Evolutionary conservation across 2,329 filamentous ascomycete species (phyloP).

Genomic region (Beauveria scarabaeidicola): DNA sequence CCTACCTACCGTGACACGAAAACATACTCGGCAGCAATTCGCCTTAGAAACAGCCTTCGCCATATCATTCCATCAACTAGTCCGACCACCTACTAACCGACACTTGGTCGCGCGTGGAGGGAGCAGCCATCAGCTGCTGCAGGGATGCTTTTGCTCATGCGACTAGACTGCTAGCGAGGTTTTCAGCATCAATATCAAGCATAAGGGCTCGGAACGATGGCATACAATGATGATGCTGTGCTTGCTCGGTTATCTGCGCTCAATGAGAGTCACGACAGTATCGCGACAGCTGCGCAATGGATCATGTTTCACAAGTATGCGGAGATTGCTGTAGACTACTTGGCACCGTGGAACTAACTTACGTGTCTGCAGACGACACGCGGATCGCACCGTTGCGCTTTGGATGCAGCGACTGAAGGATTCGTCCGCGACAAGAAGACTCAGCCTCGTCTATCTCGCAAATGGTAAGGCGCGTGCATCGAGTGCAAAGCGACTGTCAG

Average conservation of each 20-base stretch:
- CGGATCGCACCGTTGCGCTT: slow-evolving; percentile 81
- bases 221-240: slow-evolving; percentile 92
- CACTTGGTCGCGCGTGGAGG: background rate
- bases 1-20: background rate
- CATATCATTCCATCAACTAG: background rate
- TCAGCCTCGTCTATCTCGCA: slow-evolving; percentile 89
- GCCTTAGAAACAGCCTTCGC: background rate
- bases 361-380: slow-evolving; percentile 60
- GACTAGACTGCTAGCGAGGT: background rate
- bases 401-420: slow-evolving; percentile 90
- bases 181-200: slow-evolving; percentile 14
- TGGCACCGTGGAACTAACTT: slow-evolving; percentile 9
- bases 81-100: background rate
- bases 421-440: slow-evolving; percentile 71
- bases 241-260: slow-evolving; percentile 89
- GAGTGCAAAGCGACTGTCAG: background rate
- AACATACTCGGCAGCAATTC: background rate
- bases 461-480: slow-evolving; percentile 56
- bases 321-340: slow-evolving; percentile 13
- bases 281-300: slow-evolving; percentile 95
- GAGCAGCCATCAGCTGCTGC: background rate
- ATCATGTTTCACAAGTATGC: slow-evolving; percentile 94
- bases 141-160: background rate
- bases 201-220: slow-evolving; percentile 48
- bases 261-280: slow-evolving; percentile 96